Conservation (phyloP, 2,329 filamentous ascomycete genomes). For the Salinomyces thailandicus region DNA sequence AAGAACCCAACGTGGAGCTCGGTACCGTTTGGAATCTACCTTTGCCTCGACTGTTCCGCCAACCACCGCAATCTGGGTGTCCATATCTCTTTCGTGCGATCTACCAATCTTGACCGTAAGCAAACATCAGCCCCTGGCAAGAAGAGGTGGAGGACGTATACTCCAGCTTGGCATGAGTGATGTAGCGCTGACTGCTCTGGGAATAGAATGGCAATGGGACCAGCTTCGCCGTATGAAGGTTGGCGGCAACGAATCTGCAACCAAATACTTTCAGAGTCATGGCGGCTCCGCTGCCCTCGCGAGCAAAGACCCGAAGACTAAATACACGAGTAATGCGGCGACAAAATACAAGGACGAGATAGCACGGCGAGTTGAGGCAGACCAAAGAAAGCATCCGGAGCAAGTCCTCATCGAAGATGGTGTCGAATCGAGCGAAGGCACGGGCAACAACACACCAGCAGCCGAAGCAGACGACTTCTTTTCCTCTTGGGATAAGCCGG, state of each 20-base stretch:
- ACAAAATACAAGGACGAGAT: conserved; percentile 97
- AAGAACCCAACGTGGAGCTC: conserved; percentile 99
- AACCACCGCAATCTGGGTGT: conserved; percentile 96
- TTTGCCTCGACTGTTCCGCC: conserved; percentile 94
- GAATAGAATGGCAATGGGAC: conserved; percentile 83
- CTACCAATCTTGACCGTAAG: conserved; percentile 96
- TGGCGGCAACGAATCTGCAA: conserved; percentile 93
- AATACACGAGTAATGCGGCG: conserved; percentile 89
- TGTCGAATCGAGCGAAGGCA: conserved; percentile 46
- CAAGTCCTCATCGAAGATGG: conserved; percentile 76
- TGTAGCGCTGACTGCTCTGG: background rate
- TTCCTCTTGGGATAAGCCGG: conserved; percentile 96
- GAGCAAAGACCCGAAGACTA: conserved; percentile 93
- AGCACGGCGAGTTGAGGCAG: conserved; percentile 69
- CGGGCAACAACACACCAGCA: conserved; percentile 64
- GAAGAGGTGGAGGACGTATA: background rate
- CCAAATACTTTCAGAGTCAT: conserved; percentile 96
- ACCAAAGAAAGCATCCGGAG: conserved; percentile 74
- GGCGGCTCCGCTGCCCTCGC: conserved; percentile 86
- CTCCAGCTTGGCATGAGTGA: background rate
- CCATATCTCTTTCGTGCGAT: conserved; percentile 97
- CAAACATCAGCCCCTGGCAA: background rate
- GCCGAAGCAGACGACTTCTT: conserved; percentile 92
- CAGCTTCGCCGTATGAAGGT: conserved; percentile 97
- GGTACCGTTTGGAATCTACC: conserved; percentile 81